phyloP scores from a whole-genome alignment of 345 rosid genomes.

The Lumnitzera littorea region DNA sequence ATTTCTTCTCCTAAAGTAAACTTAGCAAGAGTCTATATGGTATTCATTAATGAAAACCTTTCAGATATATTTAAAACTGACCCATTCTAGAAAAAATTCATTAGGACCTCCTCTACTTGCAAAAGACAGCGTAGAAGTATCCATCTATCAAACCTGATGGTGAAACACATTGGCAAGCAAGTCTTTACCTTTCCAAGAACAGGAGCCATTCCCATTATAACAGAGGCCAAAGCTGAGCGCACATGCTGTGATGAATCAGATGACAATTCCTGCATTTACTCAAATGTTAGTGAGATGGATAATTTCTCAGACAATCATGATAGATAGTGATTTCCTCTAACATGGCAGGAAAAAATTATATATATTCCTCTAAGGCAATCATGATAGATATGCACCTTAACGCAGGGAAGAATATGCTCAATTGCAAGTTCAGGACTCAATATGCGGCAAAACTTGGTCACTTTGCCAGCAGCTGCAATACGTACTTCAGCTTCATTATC shows the following conservation, averaged over 20 bases:
- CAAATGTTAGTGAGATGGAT: not conserved
- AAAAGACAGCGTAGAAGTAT: too few relatives aligned
- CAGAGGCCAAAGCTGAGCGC: slow-evolving; percentile 96
- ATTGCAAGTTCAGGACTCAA: slow-evolving; percentile 81
- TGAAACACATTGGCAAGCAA: too few relatives aligned
- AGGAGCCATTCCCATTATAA: slow-evolving; percentile 99
- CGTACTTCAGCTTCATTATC: slow-evolving; percentile 99
- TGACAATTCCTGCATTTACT: slow-evolving; percentile 62
- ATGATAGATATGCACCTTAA: slow-evolving; percentile 47
- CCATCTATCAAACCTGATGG: too few relatives aligned
- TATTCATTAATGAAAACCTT: too few relatives aligned
- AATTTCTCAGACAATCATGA: too few relatives aligned
- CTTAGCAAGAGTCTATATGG: too few relatives aligned
- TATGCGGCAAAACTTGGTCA: slow-evolving; percentile 85
- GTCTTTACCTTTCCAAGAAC: slow-evolving; percentile 47
- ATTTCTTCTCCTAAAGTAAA: too few relatives aligned
- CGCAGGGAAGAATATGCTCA: slow-evolving; percentile 82
- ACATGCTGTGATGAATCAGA: slow-evolving; percentile 98
- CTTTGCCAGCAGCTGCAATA: slow-evolving; percentile 96
- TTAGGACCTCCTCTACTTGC: too few relatives aligned
- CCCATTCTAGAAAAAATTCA: too few relatives aligned
- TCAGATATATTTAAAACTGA: too few relatives aligned
- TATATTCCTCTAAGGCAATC: not conserved
- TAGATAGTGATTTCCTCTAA: too few relatives aligned
- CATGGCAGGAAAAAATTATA: too few relatives aligned